These are phyloP conservation scores for Eucalyptus globulus DNA, from an alignment of 345 rosid genomes.

Conservation along the genomic window DNA sequence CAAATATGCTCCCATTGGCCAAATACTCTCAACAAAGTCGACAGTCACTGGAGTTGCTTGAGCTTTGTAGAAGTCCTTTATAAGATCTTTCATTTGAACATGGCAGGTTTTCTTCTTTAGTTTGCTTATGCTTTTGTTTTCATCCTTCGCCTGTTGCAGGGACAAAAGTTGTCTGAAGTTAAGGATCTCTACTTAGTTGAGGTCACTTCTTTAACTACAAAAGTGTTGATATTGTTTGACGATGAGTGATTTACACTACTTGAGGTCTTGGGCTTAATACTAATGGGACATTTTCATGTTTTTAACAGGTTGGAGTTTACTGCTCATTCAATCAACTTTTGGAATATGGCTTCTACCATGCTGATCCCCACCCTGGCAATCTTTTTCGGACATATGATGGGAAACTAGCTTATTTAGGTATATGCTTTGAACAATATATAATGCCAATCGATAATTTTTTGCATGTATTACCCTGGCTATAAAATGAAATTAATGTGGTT, in stretches of 20 bases:
- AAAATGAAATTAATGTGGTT: not conserved
- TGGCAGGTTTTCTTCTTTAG: not conserved
- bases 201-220: conserved; percentile 18
- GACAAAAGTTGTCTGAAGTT: conserved; percentile 69
- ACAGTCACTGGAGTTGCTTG: not conserved
- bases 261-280: not conserved
- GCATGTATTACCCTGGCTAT: not conserved
- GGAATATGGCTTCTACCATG: conserved; percentile 94
- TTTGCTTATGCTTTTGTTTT: not conserved
- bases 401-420: conserved; percentile 91
- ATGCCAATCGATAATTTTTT: not conserved
- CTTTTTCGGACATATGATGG: conserved; percentile 84
- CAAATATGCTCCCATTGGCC: not conserved
- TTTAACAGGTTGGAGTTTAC: conserved; percentile 79
- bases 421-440: not conserved
- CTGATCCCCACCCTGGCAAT: conserved; percentile 99
- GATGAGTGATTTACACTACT: not conserved
- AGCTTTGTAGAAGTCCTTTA: not conserved
- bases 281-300: conserved; percentile 2
- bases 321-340: conserved; percentile 92
- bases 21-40: not conserved
- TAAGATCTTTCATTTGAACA: not conserved
- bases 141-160: conserved; percentile 28
- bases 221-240: not conserved
- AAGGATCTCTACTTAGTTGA: conserved; percentile 75